Percentiles rank a stretch among this genome's conserved stretches.
Evolutionary conservation across 2,329 filamentous ascomycete species (phyloP).

Genomic region (Calcarisporium arbuscula): DNA sequence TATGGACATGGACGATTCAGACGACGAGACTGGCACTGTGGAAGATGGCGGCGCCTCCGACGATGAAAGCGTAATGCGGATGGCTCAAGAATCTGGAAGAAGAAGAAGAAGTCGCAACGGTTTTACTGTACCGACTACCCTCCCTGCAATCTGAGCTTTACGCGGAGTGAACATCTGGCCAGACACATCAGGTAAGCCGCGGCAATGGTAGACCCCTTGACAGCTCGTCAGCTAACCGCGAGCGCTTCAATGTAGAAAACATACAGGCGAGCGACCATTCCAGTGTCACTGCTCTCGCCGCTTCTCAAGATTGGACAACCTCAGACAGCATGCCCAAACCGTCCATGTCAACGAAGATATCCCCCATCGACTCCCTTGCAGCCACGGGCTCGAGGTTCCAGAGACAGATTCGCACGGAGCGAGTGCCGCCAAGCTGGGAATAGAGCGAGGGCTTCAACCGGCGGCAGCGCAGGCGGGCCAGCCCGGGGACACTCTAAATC

Average conservation of each 20-base stretch:
- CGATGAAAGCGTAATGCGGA: conserved; percentile 59
- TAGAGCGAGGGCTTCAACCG: conserved; percentile 70
- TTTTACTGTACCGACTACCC: conserved; percentile 97
- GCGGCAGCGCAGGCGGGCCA: conserved; percentile 64
- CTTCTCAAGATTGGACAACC: conserved; percentile 90
- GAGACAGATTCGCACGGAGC: conserved; percentile 81
- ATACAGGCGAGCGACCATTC: conserved; percentile 94
- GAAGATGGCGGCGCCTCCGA: conserved; percentile 55
- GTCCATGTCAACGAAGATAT: conserved; percentile 98
- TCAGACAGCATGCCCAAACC: conserved; percentile 94
- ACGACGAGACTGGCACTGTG: conserved; percentile 48
- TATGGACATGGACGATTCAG: conserved; percentile 70
- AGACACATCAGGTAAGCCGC: conserved; percentile 74
- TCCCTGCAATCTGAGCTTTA: conserved; percentile 91
- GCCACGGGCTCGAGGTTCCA: conserved; percentile 90
- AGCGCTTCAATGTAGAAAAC: conserved; percentile 57
- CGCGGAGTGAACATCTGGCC: conserved; percentile 88
- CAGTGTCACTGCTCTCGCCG: conserved; percentile 90
- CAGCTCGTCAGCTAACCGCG: conserved; percentile 3
- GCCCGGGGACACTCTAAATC: conserved; percentile 77
- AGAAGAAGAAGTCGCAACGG: conserved; percentile 94
- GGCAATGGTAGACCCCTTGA: background rate
- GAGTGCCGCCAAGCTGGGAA: conserved; percentile 67
- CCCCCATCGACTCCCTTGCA: conserved; percentile 83
- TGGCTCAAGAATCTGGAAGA: conserved; percentile 63